A percentile compares a stretch with the other conserved stretches of the same genome.
phyloP scores from a whole-genome alignment of 2,329 filamentous ascomycete genomes.

The Herpotrichia juniperi region DNA sequence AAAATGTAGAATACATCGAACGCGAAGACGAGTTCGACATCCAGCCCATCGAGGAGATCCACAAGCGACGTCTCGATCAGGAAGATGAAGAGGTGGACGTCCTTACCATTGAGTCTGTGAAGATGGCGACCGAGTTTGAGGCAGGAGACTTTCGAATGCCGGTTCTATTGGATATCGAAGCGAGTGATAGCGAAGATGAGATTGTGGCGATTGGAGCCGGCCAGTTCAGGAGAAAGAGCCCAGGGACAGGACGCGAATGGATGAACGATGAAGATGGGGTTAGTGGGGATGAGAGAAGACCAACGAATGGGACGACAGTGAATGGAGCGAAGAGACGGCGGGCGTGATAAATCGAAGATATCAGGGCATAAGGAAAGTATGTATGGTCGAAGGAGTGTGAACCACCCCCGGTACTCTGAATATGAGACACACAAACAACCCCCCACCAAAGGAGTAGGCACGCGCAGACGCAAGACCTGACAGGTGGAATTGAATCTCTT shows the following conservation, averaged over 20 bases:
- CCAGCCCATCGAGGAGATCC: conserved; percentile 91
- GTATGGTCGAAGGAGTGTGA: background rate
- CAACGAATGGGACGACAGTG: conserved; percentile 32
- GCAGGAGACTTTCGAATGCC: conserved; percentile 82
- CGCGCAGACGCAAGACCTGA: too few relatives aligned
- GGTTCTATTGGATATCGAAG: conserved; percentile 87
- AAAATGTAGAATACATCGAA: conserved; percentile 97
- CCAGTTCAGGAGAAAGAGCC: conserved; percentile 85
- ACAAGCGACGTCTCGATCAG: conserved; percentile 84
- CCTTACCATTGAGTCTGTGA: conserved; percentile 71
- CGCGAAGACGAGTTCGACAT: conserved; percentile 98
- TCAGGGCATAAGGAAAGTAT: background rate
- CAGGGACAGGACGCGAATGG: conserved; percentile 73
- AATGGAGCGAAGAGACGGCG: conserved; percentile 45
- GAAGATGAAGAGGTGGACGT: conserved; percentile 96
- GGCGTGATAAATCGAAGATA: conserved; percentile 23
- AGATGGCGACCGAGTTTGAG: conserved; percentile 60
- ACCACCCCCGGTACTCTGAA: background rate
- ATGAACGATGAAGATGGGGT: conserved; percentile 61
- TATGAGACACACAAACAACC: background rate
- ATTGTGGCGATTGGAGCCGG: conserved; percentile 71
- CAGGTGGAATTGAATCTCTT: background rate
- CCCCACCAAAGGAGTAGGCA: background rate
- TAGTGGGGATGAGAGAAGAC: conserved; percentile 42
- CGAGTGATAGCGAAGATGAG: conserved; percentile 96